These are phyloP conservation scores for Clarireedia paspali DNA, from an alignment of 2,329 filamentous ascomycete species.

Conservation along the genomic window DNA sequence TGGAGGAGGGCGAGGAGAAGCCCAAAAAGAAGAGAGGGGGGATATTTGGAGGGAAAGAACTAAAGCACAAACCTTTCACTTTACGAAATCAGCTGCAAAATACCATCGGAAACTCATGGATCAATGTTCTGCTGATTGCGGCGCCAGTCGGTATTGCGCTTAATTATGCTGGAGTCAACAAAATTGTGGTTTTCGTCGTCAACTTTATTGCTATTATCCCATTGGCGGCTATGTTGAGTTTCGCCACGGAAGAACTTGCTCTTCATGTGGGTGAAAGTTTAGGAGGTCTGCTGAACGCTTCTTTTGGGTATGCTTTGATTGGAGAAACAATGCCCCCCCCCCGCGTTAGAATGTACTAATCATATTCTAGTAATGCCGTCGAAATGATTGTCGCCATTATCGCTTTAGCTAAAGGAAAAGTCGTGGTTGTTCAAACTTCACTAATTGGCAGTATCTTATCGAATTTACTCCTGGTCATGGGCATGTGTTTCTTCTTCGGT, in stretches of 20 bases:
- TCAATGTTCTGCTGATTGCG: constrained; percentile 73
- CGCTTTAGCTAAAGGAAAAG: constrained; percentile 57
- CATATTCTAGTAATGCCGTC: constrained; percentile 59
- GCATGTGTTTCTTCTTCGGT: constrained; percentile 84
- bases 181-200: constrained; percentile 68
- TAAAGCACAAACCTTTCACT: constrained; percentile 44
- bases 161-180: constrained; percentile 53
- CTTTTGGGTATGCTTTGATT: constrained; percentile 60
- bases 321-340: background rate
- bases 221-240: constrained; percentile 77
- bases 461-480: constrained; percentile 80
- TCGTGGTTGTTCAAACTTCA: constrained; percentile 86
- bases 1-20: constrained; percentile 16
- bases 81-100: constrained; percentile 60
- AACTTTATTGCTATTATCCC: constrained; percentile 94
- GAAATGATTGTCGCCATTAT: constrained; percentile 86
- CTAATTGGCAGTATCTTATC: constrained; percentile 87
- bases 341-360: constrained; percentile 21
- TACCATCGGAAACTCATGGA: constrained; percentile 74
- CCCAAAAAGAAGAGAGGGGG: constrained; percentile 20
- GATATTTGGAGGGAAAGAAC: constrained; percentile 31
- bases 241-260: constrained; percentile 85
- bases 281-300: constrained; percentile 82
- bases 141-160: constrained; percentile 75
- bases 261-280: constrained; percentile 75